Conservation (phyloP, 257 asterid species). For the Petunia secreta region DNA sequence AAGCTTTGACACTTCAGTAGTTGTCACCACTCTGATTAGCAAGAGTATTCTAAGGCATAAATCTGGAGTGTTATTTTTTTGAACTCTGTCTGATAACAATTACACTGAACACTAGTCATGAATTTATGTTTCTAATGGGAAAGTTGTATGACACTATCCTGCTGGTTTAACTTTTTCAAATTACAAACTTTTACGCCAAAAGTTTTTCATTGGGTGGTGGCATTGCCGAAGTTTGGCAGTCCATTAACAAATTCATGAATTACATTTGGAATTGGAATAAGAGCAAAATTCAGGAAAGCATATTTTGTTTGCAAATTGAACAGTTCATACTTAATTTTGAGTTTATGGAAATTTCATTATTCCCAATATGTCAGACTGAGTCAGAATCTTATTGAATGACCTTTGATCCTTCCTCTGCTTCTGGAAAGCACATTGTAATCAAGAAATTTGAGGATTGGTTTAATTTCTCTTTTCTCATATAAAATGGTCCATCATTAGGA, state of each 20-base stretch:
- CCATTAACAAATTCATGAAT: neutral
- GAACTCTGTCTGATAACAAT: neutral
- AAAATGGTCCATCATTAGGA: conserved; percentile 11
- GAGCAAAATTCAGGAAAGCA: neutral
- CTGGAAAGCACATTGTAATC: neutral
- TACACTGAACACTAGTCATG: neutral
- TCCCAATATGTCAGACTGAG: neutral
- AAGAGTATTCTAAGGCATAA: neutral
- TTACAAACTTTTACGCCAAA: neutral
- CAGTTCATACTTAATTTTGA: neutral
- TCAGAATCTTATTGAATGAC: neutral
- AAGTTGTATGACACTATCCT: neutral
- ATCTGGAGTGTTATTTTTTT: neutral
- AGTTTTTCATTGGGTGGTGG: neutral
- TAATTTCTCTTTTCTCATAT: neutral
- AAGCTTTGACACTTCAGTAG: neutral
- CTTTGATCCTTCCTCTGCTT: neutral
- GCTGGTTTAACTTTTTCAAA: neutral
- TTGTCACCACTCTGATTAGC: neutral
- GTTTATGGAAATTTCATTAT: neutral
- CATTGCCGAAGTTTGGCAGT: neutral
- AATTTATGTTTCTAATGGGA: neutral
- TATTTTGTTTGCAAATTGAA: neutral
- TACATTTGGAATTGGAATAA: neutral
- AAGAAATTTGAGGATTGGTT: neutral